phyloP scores from a whole-genome alignment of 805 yeast genomes.

The Kodamaea kakaduensis region DNA sequence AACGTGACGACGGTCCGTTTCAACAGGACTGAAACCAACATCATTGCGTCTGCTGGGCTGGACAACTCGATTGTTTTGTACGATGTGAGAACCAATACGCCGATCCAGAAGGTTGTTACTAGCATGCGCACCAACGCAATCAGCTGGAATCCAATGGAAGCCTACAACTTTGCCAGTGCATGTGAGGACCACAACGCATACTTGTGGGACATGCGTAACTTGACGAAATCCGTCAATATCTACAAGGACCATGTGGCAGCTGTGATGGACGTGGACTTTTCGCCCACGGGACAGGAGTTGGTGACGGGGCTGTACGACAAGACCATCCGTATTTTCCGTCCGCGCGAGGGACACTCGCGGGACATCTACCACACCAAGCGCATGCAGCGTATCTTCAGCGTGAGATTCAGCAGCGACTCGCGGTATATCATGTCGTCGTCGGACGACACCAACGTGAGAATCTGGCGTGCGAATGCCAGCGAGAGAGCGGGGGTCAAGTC shows the following conservation, averaged over 20 bases:
- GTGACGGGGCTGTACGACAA: slow-evolving; percentile 95
- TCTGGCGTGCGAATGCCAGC: slow-evolving; percentile 88
- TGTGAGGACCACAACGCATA: slow-evolving; percentile 94
- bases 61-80: slow-evolving; percentile 89
- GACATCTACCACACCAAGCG: slow-evolving; percentile 96
- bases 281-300: slow-evolving; percentile 95
- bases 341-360: slow-evolving; percentile 83
- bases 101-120: slow-evolving; percentile 86
- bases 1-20: slow-evolving; percentile 78
- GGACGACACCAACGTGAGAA: slow-evolving; percentile 91
- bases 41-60: slow-evolving; percentile 78
- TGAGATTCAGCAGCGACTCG: slow-evolving; percentile 83
- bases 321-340: slow-evolving; percentile 76
- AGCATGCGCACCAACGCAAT: slow-evolving; percentile 78
- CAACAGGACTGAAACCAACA: slow-evolving; percentile 84
- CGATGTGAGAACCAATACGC: slow-evolving; percentile 85
- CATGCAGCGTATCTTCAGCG: slow-evolving; percentile 91
- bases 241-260: slow-evolving; percentile 96
- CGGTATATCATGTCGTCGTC: slow-evolving; percentile 85
- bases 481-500: slow-evolving; percentile 81
- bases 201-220: slow-evolving; percentile 93
- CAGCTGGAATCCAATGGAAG: slow-evolving; percentile 98
- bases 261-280: slow-evolving; percentile 88
- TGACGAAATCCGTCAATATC: slow-evolving; percentile 75
- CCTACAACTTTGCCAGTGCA: slow-evolving; percentile 87